Percentiles rank a stretch among this genome's conserved stretches.
phyloP scores from a whole-genome alignment of 306 rosid genomes.

The Lathyrus sativus region DNA sequence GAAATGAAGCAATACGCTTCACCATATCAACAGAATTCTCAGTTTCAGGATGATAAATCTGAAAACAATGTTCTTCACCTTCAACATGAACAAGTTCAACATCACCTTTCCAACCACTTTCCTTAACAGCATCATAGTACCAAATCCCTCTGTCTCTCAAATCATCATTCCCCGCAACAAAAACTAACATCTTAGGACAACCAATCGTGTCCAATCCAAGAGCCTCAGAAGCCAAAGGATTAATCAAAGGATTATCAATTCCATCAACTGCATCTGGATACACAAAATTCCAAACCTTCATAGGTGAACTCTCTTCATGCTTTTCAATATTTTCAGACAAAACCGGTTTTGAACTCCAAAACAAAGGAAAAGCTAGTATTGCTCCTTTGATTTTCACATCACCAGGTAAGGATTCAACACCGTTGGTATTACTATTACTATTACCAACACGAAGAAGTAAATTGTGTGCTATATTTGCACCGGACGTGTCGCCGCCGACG shows the following conservation, averaged over 20 bases:
- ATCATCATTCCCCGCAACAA: slow-evolving; percentile 48
- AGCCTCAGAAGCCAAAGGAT: slow-evolving; percentile 47
- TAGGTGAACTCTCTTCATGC: slow-evolving; percentile 21
- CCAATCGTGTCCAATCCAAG: slow-evolving; percentile 45
- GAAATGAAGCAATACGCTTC: slow-evolving; percentile 50
- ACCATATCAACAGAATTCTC: slow-evolving; percentile 39
- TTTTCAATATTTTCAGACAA: slow-evolving; percentile 36
- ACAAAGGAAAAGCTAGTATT: slow-evolving; percentile 41
- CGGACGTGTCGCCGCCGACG: slow-evolving; percentile 52
- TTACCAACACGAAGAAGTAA: slow-evolving; percentile 40
- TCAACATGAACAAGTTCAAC: slow-evolving; percentile 42
- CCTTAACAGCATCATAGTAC: slow-evolving; percentile 45
- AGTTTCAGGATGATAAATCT: slow-evolving; percentile 40
- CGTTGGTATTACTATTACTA: not conserved
- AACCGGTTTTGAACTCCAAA: slow-evolving; percentile 49
- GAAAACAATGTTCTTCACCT: slow-evolving; percentile 54
- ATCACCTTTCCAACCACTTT: slow-evolving; percentile 56
- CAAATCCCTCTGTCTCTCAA: slow-evolving; percentile 52
- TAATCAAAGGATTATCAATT: slow-evolving; percentile 47
- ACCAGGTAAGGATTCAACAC: slow-evolving; percentile 35
- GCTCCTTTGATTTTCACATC: slow-evolving; percentile 41
- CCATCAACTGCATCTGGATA: slow-evolving; percentile 49
- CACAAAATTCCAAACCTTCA: slow-evolving; percentile 44
- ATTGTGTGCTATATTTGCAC: slow-evolving; percentile 46
- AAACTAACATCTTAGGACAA: slow-evolving; percentile 40